These are phyloP conservation scores for Pseudogymnoascus verrucosus DNA, from an alignment of 2,329 filamentous ascomycete genomes.

Conservation along the genomic window DNA sequence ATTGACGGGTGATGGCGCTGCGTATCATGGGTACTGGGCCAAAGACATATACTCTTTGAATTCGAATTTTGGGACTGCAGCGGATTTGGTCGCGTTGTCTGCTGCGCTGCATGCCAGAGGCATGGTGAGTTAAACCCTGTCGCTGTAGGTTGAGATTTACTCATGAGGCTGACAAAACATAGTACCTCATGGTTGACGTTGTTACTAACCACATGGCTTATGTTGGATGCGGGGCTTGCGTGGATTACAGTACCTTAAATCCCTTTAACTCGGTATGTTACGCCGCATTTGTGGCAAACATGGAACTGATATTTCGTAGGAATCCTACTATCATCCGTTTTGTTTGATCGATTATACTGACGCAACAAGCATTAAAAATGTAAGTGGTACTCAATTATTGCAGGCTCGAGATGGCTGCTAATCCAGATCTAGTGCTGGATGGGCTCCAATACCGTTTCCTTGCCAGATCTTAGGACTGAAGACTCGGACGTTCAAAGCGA, in stretches of 20 bases:
- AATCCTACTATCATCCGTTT: constrained; percentile 9
- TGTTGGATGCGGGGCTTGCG: constrained; percentile 26
- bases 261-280: constrained; percentile 30
- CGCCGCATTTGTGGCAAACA: constrained; percentile 17
- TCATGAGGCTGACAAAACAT: not conserved
- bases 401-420: not conserved
- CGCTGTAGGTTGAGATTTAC: constrained; percentile 17
- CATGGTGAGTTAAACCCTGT: constrained; percentile 31
- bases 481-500: constrained; percentile 17
- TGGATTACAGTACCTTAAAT: constrained; percentile 30
- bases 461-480: constrained; percentile 27
- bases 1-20: constrained; percentile 29
- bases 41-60: constrained; percentile 41
- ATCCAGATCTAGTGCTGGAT: constrained; percentile 17
- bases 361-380: constrained; percentile 21
- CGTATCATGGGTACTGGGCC: constrained; percentile 40
- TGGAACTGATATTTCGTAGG: too few relatives aligned
- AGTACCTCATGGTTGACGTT: constrained; percentile 43
- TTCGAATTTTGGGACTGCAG: constrained; percentile 38
- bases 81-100: constrained; percentile 39
- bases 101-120: constrained; percentile 36
- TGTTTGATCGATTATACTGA: constrained; percentile 31
- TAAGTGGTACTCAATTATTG: not conserved
- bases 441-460: constrained; percentile 22
- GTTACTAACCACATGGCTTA: constrained; percentile 41